Evolutionary conservation across 2,329 filamentous ascomycete genomes (phyloP).

Genomic region (Metarhizium humberi): DNA sequence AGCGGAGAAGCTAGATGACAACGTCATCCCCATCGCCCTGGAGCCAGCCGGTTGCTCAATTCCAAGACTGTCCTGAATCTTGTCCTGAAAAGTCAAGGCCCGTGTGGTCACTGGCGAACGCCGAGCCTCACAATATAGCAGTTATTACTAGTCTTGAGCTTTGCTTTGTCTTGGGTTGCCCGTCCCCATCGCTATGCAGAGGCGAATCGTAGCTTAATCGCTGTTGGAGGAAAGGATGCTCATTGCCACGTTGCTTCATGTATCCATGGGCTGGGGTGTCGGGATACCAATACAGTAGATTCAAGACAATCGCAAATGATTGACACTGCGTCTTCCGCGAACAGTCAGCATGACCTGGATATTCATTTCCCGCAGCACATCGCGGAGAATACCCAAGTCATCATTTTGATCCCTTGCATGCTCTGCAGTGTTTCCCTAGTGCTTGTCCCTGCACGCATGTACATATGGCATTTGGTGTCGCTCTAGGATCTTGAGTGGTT

Average conservation of each 20-base stretch:
- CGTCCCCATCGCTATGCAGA: neutral
- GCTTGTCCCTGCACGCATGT: too few relatives aligned
- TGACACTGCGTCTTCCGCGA: too few relatives aligned
- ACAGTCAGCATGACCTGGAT: neutral
- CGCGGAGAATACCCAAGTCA: neutral
- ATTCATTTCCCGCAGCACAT: neutral
- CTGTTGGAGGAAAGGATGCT: neutral
- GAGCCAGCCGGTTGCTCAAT: neutral
- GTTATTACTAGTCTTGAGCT: too few relatives aligned
- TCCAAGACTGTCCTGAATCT: neutral
- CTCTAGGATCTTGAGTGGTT: too few relatives aligned
- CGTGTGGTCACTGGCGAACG: neutral
- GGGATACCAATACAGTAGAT: neutral
- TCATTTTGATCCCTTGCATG: neutral
- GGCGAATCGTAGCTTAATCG: neutral
- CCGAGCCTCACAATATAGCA: too few relatives aligned
- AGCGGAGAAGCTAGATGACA: neutral
- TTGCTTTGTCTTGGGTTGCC: too few relatives aligned
- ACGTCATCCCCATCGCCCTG: neutral
- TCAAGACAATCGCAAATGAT: neutral
- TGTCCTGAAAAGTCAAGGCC: neutral
- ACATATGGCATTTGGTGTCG: too few relatives aligned
- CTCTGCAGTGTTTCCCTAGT: neutral
- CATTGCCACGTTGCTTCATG: neutral
- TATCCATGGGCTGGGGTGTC: neutral